A percentile compares a stretch with the other conserved stretches of the same genome.
phyloP scores from a whole-genome alignment of 345 rosid genomes.

The Eucalyptus dawsonii region DNA sequence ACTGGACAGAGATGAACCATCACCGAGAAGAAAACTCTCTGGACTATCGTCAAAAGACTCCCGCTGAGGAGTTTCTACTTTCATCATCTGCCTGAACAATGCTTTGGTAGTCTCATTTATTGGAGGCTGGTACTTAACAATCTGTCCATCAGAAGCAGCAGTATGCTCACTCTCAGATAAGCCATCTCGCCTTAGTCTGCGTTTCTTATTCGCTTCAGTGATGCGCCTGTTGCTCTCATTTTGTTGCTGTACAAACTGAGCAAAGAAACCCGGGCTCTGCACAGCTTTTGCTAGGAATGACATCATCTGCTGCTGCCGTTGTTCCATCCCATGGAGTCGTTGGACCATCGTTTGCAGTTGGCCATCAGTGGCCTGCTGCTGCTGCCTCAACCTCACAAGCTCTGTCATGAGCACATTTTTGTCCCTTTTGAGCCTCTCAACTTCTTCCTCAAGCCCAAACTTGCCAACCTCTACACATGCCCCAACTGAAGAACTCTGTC shows the following conservation, averaged over 20 bases:
- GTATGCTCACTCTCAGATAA: slow-evolving; percentile 29
- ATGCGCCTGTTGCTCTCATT: slow-evolving; percentile 72
- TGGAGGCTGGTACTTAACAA: slow-evolving; percentile 77
- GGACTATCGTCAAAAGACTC: slow-evolving; percentile 33
- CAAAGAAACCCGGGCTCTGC: slow-evolving; percentile 85
- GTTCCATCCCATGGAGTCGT: slow-evolving; percentile 97
- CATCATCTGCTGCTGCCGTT: slow-evolving; percentile 97
- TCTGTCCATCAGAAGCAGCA: slow-evolving; percentile 67
- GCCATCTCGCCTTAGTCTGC: slow-evolving; percentile 77
- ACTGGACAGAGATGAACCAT: slow-evolving; percentile 24
- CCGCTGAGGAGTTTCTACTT: slow-evolving; percentile 31
- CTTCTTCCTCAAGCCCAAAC: slow-evolving; percentile 95
- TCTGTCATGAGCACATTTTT: slow-evolving; percentile 99
- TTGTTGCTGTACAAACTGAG: slow-evolving; percentile 95
- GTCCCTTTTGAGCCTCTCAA: slow-evolving; percentile 96
- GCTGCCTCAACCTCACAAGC: slow-evolving; percentile 86
- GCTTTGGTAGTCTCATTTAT: slow-evolving; percentile 64
- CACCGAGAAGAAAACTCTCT: slow-evolving; percentile 41
- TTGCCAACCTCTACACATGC: slow-evolving; percentile 98
- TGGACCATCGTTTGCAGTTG: slow-evolving; percentile 85
- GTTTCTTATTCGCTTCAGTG: slow-evolving; percentile 69
- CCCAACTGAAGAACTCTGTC: slow-evolving; percentile 61
- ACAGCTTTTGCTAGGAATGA: slow-evolving; percentile 94
- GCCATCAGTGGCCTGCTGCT: slow-evolving; percentile 85
- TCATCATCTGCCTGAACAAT: slow-evolving; percentile 65